These are phyloP conservation scores for Aspergillus kassunensis DNA, from an alignment of 495 filamentous ascomycete species.

Conservation along the genomic window DNA sequence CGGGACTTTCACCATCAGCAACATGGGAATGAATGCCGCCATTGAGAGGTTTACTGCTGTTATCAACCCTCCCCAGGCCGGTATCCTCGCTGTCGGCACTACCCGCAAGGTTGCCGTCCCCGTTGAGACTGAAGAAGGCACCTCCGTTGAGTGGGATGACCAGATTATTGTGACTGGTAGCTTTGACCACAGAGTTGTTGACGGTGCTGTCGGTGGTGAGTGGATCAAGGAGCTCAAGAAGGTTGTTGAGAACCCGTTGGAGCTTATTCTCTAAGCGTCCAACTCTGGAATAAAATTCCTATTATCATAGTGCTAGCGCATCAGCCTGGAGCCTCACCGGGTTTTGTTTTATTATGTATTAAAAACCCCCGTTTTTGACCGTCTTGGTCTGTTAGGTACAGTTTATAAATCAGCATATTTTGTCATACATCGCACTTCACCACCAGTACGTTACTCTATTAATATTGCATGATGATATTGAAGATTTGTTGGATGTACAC, in stretches of 20 bases:
- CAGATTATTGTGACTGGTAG: conserved; percentile 90
- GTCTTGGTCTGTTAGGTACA: conserved; percentile 28
- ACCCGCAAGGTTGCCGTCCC: conserved; percentile 92
- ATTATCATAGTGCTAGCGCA: conserved; percentile 15
- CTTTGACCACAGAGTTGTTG: conserved; percentile 96
- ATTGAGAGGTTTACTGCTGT: conserved; percentile 98
- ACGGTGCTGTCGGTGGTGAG: conserved; percentile 93
- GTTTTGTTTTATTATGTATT: conserved; percentile 43
- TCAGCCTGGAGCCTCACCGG: conserved; percentile 15
- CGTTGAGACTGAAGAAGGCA: conserved; percentile 78
- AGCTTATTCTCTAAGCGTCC: conserved; percentile 71
- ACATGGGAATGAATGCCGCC: conserved; percentile 99
- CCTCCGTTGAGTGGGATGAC: conserved; percentile 86
- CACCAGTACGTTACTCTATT: too few relatives aligned
- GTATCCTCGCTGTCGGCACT: conserved; percentile 92
- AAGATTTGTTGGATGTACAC: too few relatives aligned
- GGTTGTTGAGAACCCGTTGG: conserved; percentile 93
- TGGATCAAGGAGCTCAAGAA: conserved; percentile 98
- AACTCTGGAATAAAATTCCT: conserved; percentile 2
- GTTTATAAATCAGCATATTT: conserved; percentile 38
- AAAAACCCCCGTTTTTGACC: conserved; percentile 30
- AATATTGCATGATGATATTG: too few relatives aligned
- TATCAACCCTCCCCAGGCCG: conserved; percentile 98
- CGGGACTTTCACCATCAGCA: conserved; percentile 98
- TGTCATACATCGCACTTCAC: not conserved